Evolutionary conservation across 306 rosid genomes (phyloP).

Genomic region (Rubus idaeus): DNA sequence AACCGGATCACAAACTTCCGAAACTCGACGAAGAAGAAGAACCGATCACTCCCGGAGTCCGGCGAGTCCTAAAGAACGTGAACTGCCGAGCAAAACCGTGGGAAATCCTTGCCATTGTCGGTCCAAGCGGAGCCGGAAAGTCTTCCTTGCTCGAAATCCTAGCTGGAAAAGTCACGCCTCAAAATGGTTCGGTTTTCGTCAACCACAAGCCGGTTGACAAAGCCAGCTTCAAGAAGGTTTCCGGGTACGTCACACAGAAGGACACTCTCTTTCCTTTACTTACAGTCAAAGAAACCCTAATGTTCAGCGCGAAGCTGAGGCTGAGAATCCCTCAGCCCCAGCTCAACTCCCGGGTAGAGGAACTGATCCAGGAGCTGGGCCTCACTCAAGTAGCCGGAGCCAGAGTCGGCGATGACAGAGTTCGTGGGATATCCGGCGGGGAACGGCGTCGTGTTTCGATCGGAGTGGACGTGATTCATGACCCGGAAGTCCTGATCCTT

Average conservation of each 20-base stretch:
- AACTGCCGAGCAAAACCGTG: constrained; percentile 61
- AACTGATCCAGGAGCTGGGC: constrained; percentile 71
- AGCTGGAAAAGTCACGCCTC: constrained; percentile 68
- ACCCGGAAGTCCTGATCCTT: constrained; percentile 75
- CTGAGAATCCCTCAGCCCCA: constrained; percentile 52
- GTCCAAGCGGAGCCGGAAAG: constrained; percentile 96
- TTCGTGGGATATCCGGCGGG: constrained; percentile 89
- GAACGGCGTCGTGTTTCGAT: constrained; percentile 88
- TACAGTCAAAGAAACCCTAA: constrained; percentile 84
- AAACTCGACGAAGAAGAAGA: constrained; percentile 23
- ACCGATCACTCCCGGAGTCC: constrained; percentile 31
- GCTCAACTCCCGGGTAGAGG: constrained; percentile 70
- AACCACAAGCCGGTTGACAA: constrained; percentile 57
- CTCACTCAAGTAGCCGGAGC: constrained; percentile 63
- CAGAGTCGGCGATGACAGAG: constrained; percentile 75
- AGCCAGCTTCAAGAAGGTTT: constrained; percentile 66
- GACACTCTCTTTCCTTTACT: constrained; percentile 79
- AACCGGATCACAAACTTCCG: constrained; percentile 13
- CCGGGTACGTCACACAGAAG: constrained; percentile 86
- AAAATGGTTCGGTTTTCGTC: constrained; percentile 58
- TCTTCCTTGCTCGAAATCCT: constrained; percentile 82
- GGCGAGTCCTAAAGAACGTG: constrained; percentile 64
- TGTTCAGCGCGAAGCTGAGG: constrained; percentile 56
- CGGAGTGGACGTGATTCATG: constrained; percentile 91
- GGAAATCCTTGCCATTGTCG: constrained; percentile 89